Evolutionary conservation across 164 flowering plant genomes (phyloP).

Genomic region (Aristolochia fimbriata): DNA sequence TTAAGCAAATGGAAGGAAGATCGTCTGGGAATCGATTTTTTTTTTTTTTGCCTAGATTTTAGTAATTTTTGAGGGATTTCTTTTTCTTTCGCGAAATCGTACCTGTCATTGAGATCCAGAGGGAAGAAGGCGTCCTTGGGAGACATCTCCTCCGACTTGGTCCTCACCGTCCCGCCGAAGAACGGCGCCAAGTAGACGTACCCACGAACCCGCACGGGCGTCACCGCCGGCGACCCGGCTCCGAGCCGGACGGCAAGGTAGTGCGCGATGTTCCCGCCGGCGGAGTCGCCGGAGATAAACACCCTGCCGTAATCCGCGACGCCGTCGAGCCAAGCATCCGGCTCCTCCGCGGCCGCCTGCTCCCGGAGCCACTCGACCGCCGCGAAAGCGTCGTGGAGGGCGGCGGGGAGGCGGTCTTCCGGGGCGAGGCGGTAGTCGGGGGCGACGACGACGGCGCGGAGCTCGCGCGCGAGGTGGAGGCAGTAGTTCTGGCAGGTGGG

Average conservation of each 20-base stretch:
- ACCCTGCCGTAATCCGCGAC: conserved; percentile 58
- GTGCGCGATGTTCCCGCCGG: conserved; percentile 80
- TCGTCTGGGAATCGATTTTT: too few species aligned
- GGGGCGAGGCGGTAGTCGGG: conserved; percentile 81
- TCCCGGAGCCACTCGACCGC: conserved; percentile 57
- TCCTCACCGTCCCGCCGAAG: conserved; percentile 55
- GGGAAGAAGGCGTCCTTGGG: conserved; percentile 62
- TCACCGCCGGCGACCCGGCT: conserved; percentile 37
- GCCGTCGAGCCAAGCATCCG: conserved; percentile 43
- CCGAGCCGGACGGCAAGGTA: conserved; percentile 41
- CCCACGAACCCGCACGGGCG: conserved; percentile 52
- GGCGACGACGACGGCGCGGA: conserved; percentile 44
- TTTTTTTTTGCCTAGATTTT: too few species aligned
- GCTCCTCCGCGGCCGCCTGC: conserved; percentile 31
- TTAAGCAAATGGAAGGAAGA: too few species aligned
- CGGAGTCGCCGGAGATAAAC: conserved; percentile 67
- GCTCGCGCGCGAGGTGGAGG: conserved; percentile 40
- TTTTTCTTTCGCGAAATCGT: too few species aligned
- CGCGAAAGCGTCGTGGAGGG: conserved; percentile 47
- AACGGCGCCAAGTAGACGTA: conserved; percentile 61
- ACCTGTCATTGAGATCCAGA: conserved; percentile 62
- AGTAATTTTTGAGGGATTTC: background rate
- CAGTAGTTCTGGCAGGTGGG: conserved; percentile 74
- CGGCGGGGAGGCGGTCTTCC: conserved; percentile 68
- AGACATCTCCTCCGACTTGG: conserved; percentile 52